Percentiles rank a stretch among this genome's conserved stretches.
Evolutionary conservation across 225 moss, liverwort and hornwort genomes (phyloP).

Genomic region (Rhytidiadelphus loreus): DNA sequence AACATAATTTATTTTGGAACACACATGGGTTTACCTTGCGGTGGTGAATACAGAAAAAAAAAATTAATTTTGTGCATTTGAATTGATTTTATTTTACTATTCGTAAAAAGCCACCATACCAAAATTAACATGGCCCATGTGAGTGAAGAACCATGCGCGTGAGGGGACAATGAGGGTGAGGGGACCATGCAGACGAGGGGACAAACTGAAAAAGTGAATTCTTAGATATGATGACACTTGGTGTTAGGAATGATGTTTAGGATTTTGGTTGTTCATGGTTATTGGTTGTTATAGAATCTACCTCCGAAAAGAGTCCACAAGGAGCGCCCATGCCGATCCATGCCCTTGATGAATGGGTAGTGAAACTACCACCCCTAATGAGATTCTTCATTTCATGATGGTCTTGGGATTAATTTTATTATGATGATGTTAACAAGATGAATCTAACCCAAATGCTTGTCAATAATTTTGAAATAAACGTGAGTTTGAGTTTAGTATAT

Average conservation of each 20-base stretch:
- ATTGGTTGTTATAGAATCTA: fast-evolving
- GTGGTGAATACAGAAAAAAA: fast-evolving
- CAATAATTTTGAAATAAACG: background rate
- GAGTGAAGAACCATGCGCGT: fast-evolving
- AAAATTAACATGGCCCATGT: fast-evolving
- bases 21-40: background rate
- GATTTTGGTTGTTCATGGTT: background rate
- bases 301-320: fast-evolving
- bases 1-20: background rate
- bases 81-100: background rate
- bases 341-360: background rate
- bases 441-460: background rate
- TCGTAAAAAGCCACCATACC: fast-evolving
- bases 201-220: fast-evolving
- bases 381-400: background rate
- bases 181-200: fast-evolving
- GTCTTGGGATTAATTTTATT: background rate
- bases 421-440: background rate
- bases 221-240: no score
- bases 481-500: background rate
- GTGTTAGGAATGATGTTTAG: fast-evolving
- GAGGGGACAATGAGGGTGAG: background rate
- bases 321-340: fast-evolving
- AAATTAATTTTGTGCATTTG: background rate
- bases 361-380: fast-evolving